Base-by-base conservation (phyloP, 1,284 basidiomycete genomes). In the Heterobasidion occidentale region DNA sequence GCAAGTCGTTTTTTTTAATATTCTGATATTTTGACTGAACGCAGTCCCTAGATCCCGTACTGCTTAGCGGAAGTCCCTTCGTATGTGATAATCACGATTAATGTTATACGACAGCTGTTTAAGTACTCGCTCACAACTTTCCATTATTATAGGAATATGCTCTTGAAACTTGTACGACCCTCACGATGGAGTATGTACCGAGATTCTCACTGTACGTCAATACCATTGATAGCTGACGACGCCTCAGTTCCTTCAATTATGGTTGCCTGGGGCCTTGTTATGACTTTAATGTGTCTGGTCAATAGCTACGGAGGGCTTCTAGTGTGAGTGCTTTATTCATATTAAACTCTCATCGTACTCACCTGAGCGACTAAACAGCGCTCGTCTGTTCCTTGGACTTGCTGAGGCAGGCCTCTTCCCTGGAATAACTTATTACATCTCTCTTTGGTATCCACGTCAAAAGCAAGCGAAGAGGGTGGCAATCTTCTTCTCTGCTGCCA, bases 401-500 rank as follows among this genome's bases (percentile, higher is more conserved):
- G 68, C 80, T 35, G 81, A 83, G 63, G 75, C 74, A 56, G 81
- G 80, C 33, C 62, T 83, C 36, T 80, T 80, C 57, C 78, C 79
- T 1, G 79, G 75, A 55, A 71, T 82, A 55, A 76, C 72, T 0
- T 84, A 78, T 58, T 82, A 81, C 61, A 71, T 81, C 46, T 77
- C 78, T 12, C 61, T 79, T 46, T 81, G 79, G 80, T 83, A 83
- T 58, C 74, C 78, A 9, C 68, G 74, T 36, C 68, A 68, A 19
- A 79, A 81, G 59, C 71, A 77, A 17, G 77, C 76, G n/a, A 66
- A 64, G 53, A 72, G 80, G 20, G 74, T 82, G 42, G 79, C 81
- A 2, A 76, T 83, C 48, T 82, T 83, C 68, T 81, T 82, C 66
- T 81, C 80, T 15, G 78, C 79, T 38, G 78, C 80, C 11, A 80